Evolutionary conservation across 768 basidiomycete species (phyloP).

Genomic region (Podaxis rugospora): DNA sequence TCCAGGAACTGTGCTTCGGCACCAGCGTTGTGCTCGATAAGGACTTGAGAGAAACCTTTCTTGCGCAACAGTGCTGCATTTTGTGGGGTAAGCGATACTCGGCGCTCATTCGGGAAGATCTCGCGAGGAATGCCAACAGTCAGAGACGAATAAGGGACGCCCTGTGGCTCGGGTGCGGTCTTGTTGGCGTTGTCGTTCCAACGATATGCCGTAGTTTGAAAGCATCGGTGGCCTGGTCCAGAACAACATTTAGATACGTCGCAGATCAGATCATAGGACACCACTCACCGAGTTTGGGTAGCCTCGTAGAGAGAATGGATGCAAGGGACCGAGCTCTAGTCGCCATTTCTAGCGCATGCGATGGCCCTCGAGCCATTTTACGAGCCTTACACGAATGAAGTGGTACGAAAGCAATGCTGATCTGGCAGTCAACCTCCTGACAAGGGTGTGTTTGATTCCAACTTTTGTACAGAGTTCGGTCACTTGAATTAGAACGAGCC

Average conservation of each 20-base stretch:
- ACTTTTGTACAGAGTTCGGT: not conserved
- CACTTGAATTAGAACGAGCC: conserved; percentile 2
- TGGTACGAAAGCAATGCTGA: conserved; percentile 10
- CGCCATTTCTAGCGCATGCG: conserved; percentile 22
- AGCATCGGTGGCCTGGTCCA: conserved; percentile 26
- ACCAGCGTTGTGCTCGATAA: conserved; percentile 74
- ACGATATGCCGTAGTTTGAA: conserved; percentile 25
- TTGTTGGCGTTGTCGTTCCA: conserved; percentile 25
- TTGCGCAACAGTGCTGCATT: conserved; percentile 72
- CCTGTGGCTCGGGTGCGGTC: conserved; percentile 24
- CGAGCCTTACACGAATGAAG: conserved; percentile 9
- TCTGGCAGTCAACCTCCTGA: not conserved
- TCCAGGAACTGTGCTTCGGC: conserved; percentile 74
- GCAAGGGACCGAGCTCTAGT: conserved; percentile 20
- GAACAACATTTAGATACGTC: not conserved
- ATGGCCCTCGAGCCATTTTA: conserved; percentile 29
- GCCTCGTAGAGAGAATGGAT: conserved; percentile 1
- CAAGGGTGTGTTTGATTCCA: not conserved
- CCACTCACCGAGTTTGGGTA: conserved; percentile 4
- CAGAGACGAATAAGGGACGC: conserved; percentile 64
- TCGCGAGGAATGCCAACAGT: conserved; percentile 77
- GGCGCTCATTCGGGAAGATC: conserved; percentile 70
- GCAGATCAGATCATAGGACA: not conserved
- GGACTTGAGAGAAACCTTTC: conserved; percentile 73
- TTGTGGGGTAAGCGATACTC: conserved; percentile 79